Conservation (phyloP, 805 yeast species). For the Starmerella floris region DNA sequence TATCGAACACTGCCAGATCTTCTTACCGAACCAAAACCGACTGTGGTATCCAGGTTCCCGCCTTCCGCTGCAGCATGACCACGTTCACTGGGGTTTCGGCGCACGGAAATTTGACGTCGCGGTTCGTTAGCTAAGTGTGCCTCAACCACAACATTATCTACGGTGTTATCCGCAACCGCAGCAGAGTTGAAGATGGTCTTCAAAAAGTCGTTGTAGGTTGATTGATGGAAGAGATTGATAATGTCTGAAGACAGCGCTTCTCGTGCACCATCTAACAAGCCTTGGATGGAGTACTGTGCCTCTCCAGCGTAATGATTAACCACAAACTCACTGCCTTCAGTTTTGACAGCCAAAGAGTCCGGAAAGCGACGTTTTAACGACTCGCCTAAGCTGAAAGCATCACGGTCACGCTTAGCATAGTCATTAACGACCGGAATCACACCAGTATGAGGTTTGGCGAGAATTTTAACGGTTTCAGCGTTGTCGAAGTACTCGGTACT, state of each 20-base stretch:
- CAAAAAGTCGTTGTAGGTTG: constrained; percentile 30
- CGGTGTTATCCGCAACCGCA: constrained; percentile 29
- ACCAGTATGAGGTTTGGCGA: constrained; percentile 33
- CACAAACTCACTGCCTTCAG: constrained; percentile 35
- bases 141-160: constrained; percentile 27
- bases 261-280: constrained; percentile 39
- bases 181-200: constrained; percentile 26
- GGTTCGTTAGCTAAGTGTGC: constrained; percentile 33
- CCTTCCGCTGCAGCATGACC: background rate
- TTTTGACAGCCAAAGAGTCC: constrained; percentile 22
- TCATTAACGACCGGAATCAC: constrained; percentile 30
- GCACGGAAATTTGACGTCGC: constrained; percentile 29
- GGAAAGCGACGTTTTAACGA: constrained; percentile 26
- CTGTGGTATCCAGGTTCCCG: background rate
- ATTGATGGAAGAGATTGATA: constrained; percentile 29
- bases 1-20: constrained; percentile 17
- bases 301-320: constrained; percentile 47
- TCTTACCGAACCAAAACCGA: constrained; percentile 6
- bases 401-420: constrained; percentile 28
- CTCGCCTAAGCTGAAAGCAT: constrained; percentile 25
- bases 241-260: constrained; percentile 38
- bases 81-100: constrained; percentile 11
- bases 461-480: constrained; percentile 41
- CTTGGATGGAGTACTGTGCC: constrained; percentile 41
- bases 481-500: constrained; percentile 45